Evolutionary conservation across 441 rosid species (phyloP).

Genomic region (Aquilaria agallochum): DNA sequence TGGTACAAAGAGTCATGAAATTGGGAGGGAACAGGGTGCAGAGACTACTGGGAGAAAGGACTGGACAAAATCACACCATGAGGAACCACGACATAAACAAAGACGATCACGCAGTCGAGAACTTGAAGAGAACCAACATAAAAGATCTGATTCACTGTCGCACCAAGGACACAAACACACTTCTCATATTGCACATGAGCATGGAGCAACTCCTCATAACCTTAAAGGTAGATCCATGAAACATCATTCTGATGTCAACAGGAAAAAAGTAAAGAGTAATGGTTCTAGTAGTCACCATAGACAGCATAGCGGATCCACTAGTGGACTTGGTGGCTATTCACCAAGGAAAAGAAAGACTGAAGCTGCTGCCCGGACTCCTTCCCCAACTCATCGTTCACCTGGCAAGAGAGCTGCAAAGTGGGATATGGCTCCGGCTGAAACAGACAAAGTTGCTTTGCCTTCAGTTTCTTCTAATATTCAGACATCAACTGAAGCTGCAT

Average conservation of each 20-base stretch:
- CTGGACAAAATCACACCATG: constrained; percentile 39
- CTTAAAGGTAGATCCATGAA: constrained; percentile 47
- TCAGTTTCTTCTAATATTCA: constrained; percentile 40
- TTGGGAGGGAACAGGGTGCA: constrained; percentile 33
- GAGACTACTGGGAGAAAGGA: constrained; percentile 45
- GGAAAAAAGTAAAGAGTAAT: constrained; percentile 34
- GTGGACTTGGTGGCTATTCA: constrained; percentile 93
- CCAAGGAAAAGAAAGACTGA: constrained; percentile 84
- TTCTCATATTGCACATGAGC: constrained; percentile 39
- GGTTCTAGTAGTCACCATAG: constrained; percentile 48
- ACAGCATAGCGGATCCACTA: constrained; percentile 45
- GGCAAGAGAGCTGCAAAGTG: constrained; percentile 76
- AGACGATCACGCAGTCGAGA: constrained; percentile 71
- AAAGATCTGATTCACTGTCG: constrained; percentile 51
- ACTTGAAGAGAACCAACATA: constrained; percentile 42
- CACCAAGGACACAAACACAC: constrained; percentile 41
- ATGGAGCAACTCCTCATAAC: constrained; percentile 32
- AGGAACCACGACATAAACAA: constrained; percentile 47
- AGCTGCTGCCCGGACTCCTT: constrained; percentile 58
- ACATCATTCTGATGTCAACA: constrained; percentile 40
- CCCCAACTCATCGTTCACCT: constrained; percentile 65
- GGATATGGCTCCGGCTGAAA: constrained; percentile 63
- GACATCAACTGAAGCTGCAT: constrained; percentile 32
- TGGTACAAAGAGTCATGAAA: constrained; percentile 42
- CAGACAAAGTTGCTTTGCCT: constrained; percentile 23